These are phyloP conservation scores for Pontederia paniculata DNA, from an alignment of 176 grass and related monocot genomes.

Conservation along the genomic window DNA sequence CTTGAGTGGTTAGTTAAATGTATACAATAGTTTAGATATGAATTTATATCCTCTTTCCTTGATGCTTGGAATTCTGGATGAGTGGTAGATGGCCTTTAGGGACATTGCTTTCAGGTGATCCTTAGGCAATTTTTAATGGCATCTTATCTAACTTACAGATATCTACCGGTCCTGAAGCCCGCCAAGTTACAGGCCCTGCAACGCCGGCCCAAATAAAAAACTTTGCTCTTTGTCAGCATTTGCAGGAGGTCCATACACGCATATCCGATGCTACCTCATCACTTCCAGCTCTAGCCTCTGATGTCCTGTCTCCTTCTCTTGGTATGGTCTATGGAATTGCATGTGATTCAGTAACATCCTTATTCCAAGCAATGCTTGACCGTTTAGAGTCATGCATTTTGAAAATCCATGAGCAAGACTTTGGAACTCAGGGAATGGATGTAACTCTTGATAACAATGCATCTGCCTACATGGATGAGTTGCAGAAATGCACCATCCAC, in stretches of 20 bases:
- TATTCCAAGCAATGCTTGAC: constrained; percentile 83
- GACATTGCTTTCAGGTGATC: too few relatives aligned
- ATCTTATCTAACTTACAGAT: constrained; percentile 35
- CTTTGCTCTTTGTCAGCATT: constrained; percentile 81
- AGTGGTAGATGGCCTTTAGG: too few relatives aligned
- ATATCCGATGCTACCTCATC: constrained; percentile 51
- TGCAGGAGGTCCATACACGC: constrained; percentile 82
- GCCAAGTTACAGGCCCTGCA: constrained; percentile 60
- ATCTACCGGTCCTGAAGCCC: constrained; percentile 78
- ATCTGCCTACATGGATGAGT: constrained; percentile 92
- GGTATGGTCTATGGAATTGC: constrained; percentile 69
- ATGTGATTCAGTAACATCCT: constrained; percentile 71
- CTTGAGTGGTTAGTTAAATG: too few relatives aligned
- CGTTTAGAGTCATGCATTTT: constrained; percentile 67
- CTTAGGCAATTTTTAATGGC: too few relatives aligned
- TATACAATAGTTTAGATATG: too few relatives aligned
- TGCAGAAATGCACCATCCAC: constrained; percentile 73
- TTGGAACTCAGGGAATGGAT: constrained; percentile 43
- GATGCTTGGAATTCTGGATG: too few relatives aligned
- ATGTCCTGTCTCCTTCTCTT: constrained; percentile 64
- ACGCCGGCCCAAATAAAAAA: constrained; percentile 87
- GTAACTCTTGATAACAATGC: constrained; percentile 63
- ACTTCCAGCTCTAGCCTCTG: constrained; percentile 54
- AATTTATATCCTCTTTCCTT: too few relatives aligned
- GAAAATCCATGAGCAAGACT: constrained; percentile 86